Percentiles rank a stretch among this genome's conserved stretches.
Conservation (phyloP, 2,329 filamentous ascomycete genomes). For the Myriosclerotinia curreyana region DNA sequence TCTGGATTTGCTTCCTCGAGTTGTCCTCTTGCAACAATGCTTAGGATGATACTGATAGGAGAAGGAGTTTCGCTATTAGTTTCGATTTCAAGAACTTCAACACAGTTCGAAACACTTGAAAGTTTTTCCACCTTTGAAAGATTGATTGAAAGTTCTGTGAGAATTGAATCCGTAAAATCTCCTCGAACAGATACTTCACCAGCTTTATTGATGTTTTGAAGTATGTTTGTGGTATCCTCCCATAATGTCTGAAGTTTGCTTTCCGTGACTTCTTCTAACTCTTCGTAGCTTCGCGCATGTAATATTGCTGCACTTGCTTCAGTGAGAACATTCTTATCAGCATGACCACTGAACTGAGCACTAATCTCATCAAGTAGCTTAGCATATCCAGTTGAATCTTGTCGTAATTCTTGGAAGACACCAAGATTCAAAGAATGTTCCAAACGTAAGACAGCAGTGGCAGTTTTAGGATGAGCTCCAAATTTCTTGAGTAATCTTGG, state of each 20-base stretch:
- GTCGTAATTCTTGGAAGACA: slow-evolving; percentile 82
- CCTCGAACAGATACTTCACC: slow-evolving; percentile 70
- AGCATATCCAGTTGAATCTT: slow-evolving; percentile 77
- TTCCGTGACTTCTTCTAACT: slow-evolving; percentile 81
- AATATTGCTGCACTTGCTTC: slow-evolving; percentile 81
- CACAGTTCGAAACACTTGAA: slow-evolving; percentile 73
- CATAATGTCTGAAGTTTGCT: slow-evolving; percentile 77
- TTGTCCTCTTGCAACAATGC: slow-evolving; percentile 70
- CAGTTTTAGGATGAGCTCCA: slow-evolving; percentile 82
- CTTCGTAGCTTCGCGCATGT: slow-evolving; percentile 81
- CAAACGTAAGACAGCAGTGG: slow-evolving; percentile 78
- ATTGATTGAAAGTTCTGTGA: slow-evolving; percentile 70
- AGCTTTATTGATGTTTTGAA: slow-evolving; percentile 61
- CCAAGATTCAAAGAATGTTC: slow-evolving; percentile 85
- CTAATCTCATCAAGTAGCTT: slow-evolving; percentile 86
- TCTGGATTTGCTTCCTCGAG: slow-evolving; percentile 64
- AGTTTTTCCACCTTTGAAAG: slow-evolving; percentile 79
- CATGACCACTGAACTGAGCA: slow-evolving; percentile 91
- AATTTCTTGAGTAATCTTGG: slow-evolving; percentile 89
- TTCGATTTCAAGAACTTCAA: slow-evolving; percentile 67
- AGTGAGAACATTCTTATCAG: slow-evolving; percentile 76
- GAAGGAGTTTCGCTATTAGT: slow-evolving; percentile 46
- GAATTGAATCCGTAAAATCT: slow-evolving; percentile 60
- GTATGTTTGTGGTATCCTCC: slow-evolving; percentile 74
- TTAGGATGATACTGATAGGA: slow-evolving; percentile 67